Evolutionary conservation across 306 rosid genomes (phyloP).

Genomic region (Vigna nakashimae): DNA sequence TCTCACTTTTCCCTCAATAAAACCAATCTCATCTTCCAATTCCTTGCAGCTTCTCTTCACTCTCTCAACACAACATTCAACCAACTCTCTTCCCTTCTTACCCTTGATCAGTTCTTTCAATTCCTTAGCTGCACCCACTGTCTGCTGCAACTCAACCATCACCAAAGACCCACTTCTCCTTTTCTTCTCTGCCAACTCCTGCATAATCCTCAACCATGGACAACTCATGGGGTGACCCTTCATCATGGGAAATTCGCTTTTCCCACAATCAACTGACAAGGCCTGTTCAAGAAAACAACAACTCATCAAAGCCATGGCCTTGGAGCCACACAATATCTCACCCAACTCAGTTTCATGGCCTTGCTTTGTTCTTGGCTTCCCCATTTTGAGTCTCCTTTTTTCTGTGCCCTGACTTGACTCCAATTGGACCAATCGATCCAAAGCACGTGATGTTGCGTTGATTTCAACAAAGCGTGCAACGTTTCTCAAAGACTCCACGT

Average conservation of each 20-base stretch:
- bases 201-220: slow-evolving; percentile 41
- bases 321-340: slow-evolving; percentile 51
- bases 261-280: slow-evolving; percentile 43
- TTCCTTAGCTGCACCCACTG: slow-evolving; percentile 32
- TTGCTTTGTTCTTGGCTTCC: slow-evolving; percentile 34
- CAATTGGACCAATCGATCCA: background rate
- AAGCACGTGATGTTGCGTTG: slow-evolving; percentile 27
- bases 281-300: slow-evolving; percentile 46
- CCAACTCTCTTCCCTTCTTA: slow-evolving; percentile 28
- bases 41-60: slow-evolving; percentile 35
- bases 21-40: slow-evolving; percentile 45
- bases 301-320: slow-evolving; percentile 43
- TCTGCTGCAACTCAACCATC: slow-evolving; percentile 42
- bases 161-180: slow-evolving; percentile 27
- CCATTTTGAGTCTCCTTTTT: slow-evolving; percentile 15
- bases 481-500: slow-evolving; percentile 35
- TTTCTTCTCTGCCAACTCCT: slow-evolving; percentile 33
- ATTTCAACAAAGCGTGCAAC: slow-evolving; percentile 37
- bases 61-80: slow-evolving; percentile 36
- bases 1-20: slow-evolving; percentile 50
- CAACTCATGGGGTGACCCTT: slow-evolving; percentile 25
- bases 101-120: slow-evolving; percentile 43
- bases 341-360: slow-evolving; percentile 37
- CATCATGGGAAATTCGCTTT: background rate
- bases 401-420: slow-evolving; percentile 37